Evolutionary conservation across 2,329 filamentous ascomycete genomes (phyloP), one percentile per base, ranked within the genome.

Genomic region (Fusarium piperis): DNA sequence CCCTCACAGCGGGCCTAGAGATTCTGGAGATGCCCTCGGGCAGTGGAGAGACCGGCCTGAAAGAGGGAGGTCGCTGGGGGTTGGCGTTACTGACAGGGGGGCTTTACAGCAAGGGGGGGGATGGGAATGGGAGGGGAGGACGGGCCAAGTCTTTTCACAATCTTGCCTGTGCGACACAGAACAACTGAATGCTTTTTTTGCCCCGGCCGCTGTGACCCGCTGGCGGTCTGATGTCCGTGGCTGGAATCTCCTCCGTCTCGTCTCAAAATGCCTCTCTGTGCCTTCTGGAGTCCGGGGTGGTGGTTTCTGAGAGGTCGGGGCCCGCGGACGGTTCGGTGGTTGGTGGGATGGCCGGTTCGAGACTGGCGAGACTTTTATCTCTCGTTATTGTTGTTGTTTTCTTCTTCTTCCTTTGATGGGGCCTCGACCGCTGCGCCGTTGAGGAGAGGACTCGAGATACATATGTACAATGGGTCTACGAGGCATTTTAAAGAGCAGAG

Each of bases 51-150:
- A 68, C 59, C 16, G 64, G 57, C 55, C 68, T 65, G 59, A 71
- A 70, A 71, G 64, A 69, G 68, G 64, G 69, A 71, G 68, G 68
- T 72, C 52, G 52, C 33, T 69, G 52, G 59, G 61, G 68, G 52
- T 56, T 59, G 63, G 59, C 52, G 39, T 44, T 60, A 38, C 36
- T 55, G 46, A 68, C 68, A 72, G 64, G 68, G 67, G 61, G 39
- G 4, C 23, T 52, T 59, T 16, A 20, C 52, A 32, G 52, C 28
- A 38, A 23, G 32, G 51, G 51, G 51, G 55, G 60, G 38, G 38
- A 41, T 41, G 39, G 16, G 18, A n/a, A 36, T 36, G 35, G 33
- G 35, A 36, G 35, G 59, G 33, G 32, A 6, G 16, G 33, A 36
- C 51, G 39, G 48, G 55, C 48, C 48, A 32, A 51, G 46, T 35